Conservation (phyloP, 768 basidiomycete genomes). For the Lanmaoa pseudosensibilis region DNA sequence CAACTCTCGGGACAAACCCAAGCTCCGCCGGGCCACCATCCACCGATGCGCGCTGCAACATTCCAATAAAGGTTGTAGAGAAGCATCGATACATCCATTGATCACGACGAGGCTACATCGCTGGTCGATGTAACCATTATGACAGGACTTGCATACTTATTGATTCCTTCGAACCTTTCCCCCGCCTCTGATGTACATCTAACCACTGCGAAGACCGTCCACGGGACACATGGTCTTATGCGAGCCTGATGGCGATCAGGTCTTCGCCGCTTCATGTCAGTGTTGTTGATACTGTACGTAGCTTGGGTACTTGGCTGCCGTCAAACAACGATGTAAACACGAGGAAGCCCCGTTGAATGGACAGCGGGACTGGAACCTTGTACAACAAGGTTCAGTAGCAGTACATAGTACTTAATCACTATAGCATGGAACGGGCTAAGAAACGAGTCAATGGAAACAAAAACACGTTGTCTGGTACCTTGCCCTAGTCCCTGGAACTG, state of each 20-base stretch:
- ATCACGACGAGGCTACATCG: conserved; percentile 16
- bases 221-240: conserved; percentile 2
- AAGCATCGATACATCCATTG: neutral
- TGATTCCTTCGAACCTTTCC: conserved; percentile 7
- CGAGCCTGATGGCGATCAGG: conserved; percentile 17
- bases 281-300: conserved; percentile 18
- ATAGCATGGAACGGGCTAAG: conserved; percentile 8
- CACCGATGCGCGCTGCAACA: conserved; percentile 32
- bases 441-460: conserved; percentile 14
- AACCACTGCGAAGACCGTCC: conserved; percentile 9
- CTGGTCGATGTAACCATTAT: conserved; percentile 23
- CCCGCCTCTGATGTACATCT: conserved; percentile 8
- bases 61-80: conserved; percentile 21
- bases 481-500: conserved; percentile 7
- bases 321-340: conserved; percentile 30
- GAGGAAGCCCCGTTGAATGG: conserved; percentile 23
- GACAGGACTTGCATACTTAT: conserved; percentile 24
- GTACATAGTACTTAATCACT: conserved; percentile 7
- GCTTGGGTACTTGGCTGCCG: conserved; percentile 22
- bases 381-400: conserved; percentile 21
- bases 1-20: conserved; percentile 25
- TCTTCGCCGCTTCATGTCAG: conserved; percentile 6
- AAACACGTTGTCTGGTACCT: conserved; percentile 18
- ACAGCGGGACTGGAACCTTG: conserved; percentile 26
- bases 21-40: conserved; percentile 22